Evolutionary conservation across 441 rosid genomes (phyloP).

Genomic region (Eutrema salsugineum): DNA sequence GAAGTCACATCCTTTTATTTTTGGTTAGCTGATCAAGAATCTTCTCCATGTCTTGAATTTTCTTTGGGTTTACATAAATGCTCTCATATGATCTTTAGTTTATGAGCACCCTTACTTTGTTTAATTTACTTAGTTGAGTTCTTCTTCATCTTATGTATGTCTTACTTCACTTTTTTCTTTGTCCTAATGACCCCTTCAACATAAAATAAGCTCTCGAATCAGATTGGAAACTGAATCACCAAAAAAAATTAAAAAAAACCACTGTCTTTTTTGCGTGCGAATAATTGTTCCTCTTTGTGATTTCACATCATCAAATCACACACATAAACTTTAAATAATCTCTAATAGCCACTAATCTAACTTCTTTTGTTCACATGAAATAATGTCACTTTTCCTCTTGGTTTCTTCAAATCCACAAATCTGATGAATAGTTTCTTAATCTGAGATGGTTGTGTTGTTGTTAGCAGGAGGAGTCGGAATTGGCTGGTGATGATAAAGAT

Average conservation of each 20-base stretch:
- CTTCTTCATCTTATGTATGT: slow-evolving; percentile 16
- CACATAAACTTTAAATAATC: slow-evolving; percentile 28
- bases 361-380: slow-evolving; percentile 60
- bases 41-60: background rate
- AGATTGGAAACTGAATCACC: slow-evolving; percentile 18
- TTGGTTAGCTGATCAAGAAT: background rate
- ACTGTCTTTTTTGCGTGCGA: slow-evolving; percentile 24
- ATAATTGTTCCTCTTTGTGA: slow-evolving; percentile 37
- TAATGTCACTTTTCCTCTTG: slow-evolving; percentile 35
- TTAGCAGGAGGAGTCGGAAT: background rate
- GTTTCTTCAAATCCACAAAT: background rate
- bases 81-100: slow-evolving; percentile 1
- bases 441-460: background rate
- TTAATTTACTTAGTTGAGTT: background rate
- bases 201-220: slow-evolving; percentile 62
- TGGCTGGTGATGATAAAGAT: slow-evolving; percentile 7
- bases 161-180: background rate
- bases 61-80: background rate
- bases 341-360: slow-evolving; percentile 11
- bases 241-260: background rate
- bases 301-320: slow-evolving; percentile 40
- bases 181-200: slow-evolving; percentile 35
- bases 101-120: slow-evolving; percentile 1
- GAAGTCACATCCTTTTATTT: background rate
- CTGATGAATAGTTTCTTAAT: background rate